Evolutionary conservation across 345 rosid species (phyloP), one percentile per base, ranked within the genome.

Genomic region (Noccaea caerulescens): DNA sequence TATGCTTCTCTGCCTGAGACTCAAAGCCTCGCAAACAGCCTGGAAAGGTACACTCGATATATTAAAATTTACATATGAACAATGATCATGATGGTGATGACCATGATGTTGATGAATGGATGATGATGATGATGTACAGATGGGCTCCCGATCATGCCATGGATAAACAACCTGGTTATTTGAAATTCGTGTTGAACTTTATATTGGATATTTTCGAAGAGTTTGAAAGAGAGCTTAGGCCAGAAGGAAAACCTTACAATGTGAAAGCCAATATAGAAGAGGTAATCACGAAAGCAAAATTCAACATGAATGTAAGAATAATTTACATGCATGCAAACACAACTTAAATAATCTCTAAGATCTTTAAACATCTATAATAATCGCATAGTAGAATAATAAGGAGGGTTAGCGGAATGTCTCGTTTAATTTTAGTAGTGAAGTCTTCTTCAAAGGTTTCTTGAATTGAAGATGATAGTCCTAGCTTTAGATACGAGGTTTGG

Each of bases 1-100:
- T 73, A 73, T 73, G 77, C 59, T 0, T 56, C 66, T 49, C 50
- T 73, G 10, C 6, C 43, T 32, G 77, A 73, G 30, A 53, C 58
- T 38, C 36, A 16, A 38, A 14, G 45, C 58, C 59, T 73, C 4
- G 44, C 37, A 5, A 66, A 65, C 1, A 44, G 44, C 41, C 10
- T 73, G 3, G 44, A 57, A 65, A 57, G 77, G 71, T 72, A 18
- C 20, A 18, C 3, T 12, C 16, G 16, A 44, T n/a, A 9, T 30
- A 1, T 45, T 4, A 44, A 23, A 56, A 43, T 16, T 7, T 18
- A 14, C 36, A 10, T 27, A 10, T 13, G 1, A 66, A 30, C 6
- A 18, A n/a, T 52, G 14, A n/a, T 37, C n/a, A 25, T 67, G 33
- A 54, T 7, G 10, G 1, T 6, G 51, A 60, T 2, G 11, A 27